Conservation (phyloP, 805 yeast genomes). For the Metschnikowia matae region DNA sequence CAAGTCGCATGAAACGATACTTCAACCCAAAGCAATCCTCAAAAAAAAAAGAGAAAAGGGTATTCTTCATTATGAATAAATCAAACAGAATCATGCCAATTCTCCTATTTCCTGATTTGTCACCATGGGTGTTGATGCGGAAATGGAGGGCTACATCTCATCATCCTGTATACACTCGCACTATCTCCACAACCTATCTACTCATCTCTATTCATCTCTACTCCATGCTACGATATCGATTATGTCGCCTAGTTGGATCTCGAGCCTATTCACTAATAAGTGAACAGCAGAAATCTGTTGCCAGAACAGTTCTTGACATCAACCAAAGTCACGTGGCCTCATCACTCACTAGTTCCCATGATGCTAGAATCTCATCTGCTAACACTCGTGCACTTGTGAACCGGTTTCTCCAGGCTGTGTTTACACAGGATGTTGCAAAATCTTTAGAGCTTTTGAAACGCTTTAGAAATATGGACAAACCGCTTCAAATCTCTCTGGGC, state of each 20-base stretch:
- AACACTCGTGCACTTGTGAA: slow-evolving; percentile 11
- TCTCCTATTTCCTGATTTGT: too few relatives aligned
- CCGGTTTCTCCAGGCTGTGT: slow-evolving; percentile 15
- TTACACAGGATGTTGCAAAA: slow-evolving; percentile 7
- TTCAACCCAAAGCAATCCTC: too few relatives aligned
- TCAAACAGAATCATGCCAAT: too few relatives aligned
- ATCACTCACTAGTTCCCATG: slow-evolving; percentile 1
- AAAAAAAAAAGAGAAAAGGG: too few relatives aligned
- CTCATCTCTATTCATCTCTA: too few relatives aligned
- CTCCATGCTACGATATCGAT: not conserved
- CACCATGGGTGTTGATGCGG: too few relatives aligned
- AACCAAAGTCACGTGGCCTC: slow-evolving; percentile 6
- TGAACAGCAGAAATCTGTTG: not conserved
- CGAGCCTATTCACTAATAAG: not conserved
- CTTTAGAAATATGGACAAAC: slow-evolving; percentile 4
- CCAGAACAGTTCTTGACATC: slow-evolving; percentile 8
- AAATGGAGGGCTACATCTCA: too few relatives aligned
- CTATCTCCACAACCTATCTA: too few relatives aligned
- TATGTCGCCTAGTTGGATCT: not conserved
- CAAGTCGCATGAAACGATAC: too few relatives aligned
- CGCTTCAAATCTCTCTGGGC: not conserved
- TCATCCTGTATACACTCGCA: not conserved
- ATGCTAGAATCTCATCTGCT: slow-evolving; percentile 4
- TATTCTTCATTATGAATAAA: too few relatives aligned
- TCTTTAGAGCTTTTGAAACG: slow-evolving; percentile 5